Evolutionary conservation across 345 rosid genomes (phyloP), one percentile per base, ranked within the genome.

Genomic region (Murraya paniculata): DNA sequence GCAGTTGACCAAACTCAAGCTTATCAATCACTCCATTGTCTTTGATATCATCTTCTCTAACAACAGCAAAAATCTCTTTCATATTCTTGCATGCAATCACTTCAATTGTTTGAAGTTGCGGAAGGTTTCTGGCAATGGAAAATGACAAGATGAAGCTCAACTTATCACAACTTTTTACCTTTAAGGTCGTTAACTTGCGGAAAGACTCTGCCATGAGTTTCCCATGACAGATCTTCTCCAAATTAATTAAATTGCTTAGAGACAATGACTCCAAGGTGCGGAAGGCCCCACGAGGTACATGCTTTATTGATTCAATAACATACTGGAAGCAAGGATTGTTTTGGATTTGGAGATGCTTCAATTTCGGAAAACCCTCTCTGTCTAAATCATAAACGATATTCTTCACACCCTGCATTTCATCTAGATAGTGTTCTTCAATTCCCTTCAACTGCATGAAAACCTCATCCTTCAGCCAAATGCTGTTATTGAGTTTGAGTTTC

Each of bases 51-150:
- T 45, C 50, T 45, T 45, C 50, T 45, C 50, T 45, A 45, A 13
- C 5, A 45, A 45, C 50, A 13, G 18, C 16, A 13, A 80, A 7
- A n/a, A 80, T 77, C 80, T 71, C 78, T 71, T 62, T 62, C 66
- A 68, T 25, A 14, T 9, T 50, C 6, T 48, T 30, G 45, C 83
- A 81, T 21, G 50, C 56, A 16, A 3, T 36, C 50, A 81, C 75
- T 50, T 81, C 50, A 31, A 83, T 81, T 45, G 48, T 50, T 36
- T 76, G 68, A 35, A 79, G 84, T 6, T 67, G 77, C 16, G 28
- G 35, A 74, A 83, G 83, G 13, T 41, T 24, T 64, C 64, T 30
- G n/a, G 73, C 53, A 21, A 64, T 36, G 48, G 84, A 79, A 11
- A 79, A 33, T 4, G 71, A 45, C 33, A 82, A 78, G 50, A 45